These are phyloP conservation scores for Wickerhamiella azymoides DNA, from an alignment of 805 yeast species.

Conservation along the genomic window DNA sequence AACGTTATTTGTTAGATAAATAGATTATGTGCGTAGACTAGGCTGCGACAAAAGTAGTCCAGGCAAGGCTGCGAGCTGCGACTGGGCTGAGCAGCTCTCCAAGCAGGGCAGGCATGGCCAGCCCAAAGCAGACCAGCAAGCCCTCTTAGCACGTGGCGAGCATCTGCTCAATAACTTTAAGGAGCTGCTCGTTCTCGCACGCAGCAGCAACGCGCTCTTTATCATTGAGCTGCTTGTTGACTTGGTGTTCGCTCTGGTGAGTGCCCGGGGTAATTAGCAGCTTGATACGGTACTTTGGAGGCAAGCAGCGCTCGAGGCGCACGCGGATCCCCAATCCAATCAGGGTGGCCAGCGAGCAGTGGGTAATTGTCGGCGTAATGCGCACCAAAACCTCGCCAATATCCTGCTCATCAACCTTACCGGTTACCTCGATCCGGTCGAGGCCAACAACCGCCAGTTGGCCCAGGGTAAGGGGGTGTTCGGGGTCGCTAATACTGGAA, in stretches of 20 bases:
- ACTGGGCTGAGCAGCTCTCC: too few relatives aligned
- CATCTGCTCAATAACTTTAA: conserved; percentile 88
- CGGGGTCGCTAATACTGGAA: conserved; percentile 86
- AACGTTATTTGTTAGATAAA: too few relatives aligned
- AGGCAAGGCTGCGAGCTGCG: too few relatives aligned
- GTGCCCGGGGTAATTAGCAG: conserved; percentile 79
- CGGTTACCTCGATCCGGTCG: conserved; percentile 58
- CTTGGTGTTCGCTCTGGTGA: conserved; percentile 92
- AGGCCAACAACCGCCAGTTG: conserved; percentile 88
- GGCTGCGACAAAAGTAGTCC: too few relatives aligned
- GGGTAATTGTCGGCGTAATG: conserved; percentile 96
- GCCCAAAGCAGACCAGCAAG: too few relatives aligned
- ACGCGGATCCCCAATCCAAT: conserved; percentile 93
- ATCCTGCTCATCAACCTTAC: conserved; percentile 36
- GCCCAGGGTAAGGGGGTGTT: conserved; percentile 89
- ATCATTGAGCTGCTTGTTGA: conserved; percentile 90
- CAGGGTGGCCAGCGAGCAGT: conserved; percentile 88
- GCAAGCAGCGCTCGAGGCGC: conserved; percentile 74
- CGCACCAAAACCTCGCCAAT: conserved; percentile 66
- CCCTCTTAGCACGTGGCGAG: conserved; percentile 60
- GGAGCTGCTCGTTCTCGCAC: conserved; percentile 85
- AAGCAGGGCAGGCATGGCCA: too few relatives aligned
- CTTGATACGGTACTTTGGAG: conserved; percentile 67
- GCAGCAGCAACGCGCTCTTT: conserved; percentile 98
- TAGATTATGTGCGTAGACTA: too few relatives aligned